These are phyloP conservation scores for Kodamaea fungicola DNA, from an alignment of 1,139 yeast genomes.

Conservation along the genomic window DNA sequence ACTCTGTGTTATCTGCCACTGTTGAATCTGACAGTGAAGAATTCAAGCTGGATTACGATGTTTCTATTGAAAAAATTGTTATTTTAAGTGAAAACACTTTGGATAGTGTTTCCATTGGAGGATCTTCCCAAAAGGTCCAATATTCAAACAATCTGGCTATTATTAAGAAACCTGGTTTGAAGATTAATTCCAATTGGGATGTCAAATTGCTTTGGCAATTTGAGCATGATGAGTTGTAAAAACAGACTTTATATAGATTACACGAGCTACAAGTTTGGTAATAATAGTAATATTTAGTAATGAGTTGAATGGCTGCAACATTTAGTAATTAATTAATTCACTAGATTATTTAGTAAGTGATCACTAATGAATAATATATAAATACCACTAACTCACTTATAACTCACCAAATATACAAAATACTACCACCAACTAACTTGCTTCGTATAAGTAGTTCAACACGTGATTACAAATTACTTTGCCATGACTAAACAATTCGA, in stretches of 20 bases:
- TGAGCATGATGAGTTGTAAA: slow-evolving; percentile 31
- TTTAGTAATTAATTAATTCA: too few relatives aligned
- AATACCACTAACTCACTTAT: background rate
- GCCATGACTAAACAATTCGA: background rate
- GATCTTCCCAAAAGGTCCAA: slow-evolving; percentile 16
- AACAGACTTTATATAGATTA: too few relatives aligned
- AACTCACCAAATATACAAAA: background rate
- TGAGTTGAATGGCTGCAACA: too few relatives aligned
- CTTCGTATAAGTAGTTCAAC: background rate
- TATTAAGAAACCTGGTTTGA: slow-evolving; percentile 55
- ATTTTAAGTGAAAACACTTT: slow-evolving; percentile 26
- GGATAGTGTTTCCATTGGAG: slow-evolving; percentile 1
- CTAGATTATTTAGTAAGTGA: too few relatives aligned
- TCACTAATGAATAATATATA: background rate
- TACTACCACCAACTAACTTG: background rate
- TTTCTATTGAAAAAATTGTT: slow-evolving; percentile 57
- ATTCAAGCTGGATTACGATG: slow-evolving; percentile 18
- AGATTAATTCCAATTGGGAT: slow-evolving; percentile 50
- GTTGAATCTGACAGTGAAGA: slow-evolving; percentile 16
- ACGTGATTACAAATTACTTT: background rate
- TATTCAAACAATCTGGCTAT: slow-evolving; percentile 19
- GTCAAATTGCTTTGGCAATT: slow-evolving; percentile 17
- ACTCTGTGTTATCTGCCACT: slow-evolving; percentile 8
- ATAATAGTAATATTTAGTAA: too few relatives aligned
- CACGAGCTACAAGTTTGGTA: too few relatives aligned